Evolutionary conservation across 257 asterid genomes (phyloP), one percentile per base, ranked within the genome.

Genomic region (Fraxinus pennsylvanica): DNA sequence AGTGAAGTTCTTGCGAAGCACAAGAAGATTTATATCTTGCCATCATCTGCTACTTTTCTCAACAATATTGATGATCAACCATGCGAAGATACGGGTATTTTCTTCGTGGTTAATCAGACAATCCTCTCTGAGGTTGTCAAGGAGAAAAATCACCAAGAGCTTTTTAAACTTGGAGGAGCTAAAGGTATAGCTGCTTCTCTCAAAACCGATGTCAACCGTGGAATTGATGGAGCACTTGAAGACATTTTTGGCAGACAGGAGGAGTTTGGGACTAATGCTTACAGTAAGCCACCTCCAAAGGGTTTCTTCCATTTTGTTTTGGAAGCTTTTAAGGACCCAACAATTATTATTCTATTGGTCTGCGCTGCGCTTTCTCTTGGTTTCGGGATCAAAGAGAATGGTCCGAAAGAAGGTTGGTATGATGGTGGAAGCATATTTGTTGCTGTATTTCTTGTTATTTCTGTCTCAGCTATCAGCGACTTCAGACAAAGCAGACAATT

Each of bases 221-320:
- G 92, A 6, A 82, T 87, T 25, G 70, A 38, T 3, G 80, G 76
- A 17, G 83, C 80, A 25, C 36, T 2, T 29, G 79, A n/a, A n/a
- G n/a, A 85, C 5, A 25, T 83, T 73, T 33, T 22, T 13, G 27
- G 74, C 0, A 81, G 93, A 71, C 72, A 30, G 9, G 81, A 81
- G 32, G 82, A 80, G 0, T 87, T 83, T 76, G 93, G 91, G 0
- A 27, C 63, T 22, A 89, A 87, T 41, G 81, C 86, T 12, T 87
- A 84, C 69, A 54, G 1, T 12, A 76, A 52, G 74, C 81, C 84
- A 38, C 85, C 86, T 0, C 1, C 76, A 1, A 72, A 54, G 63
- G 69, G 76, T 54, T 68, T 79, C 72, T 22, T 72, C 27, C 68
- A 43, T 52, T 83, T 83, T 35, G 69, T 79, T 36, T 36, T 10